These are phyloP conservation scores for Leccinum longicurvipes DNA, from an alignment of 768 basidiomycete species.

Conservation along the genomic window DNA sequence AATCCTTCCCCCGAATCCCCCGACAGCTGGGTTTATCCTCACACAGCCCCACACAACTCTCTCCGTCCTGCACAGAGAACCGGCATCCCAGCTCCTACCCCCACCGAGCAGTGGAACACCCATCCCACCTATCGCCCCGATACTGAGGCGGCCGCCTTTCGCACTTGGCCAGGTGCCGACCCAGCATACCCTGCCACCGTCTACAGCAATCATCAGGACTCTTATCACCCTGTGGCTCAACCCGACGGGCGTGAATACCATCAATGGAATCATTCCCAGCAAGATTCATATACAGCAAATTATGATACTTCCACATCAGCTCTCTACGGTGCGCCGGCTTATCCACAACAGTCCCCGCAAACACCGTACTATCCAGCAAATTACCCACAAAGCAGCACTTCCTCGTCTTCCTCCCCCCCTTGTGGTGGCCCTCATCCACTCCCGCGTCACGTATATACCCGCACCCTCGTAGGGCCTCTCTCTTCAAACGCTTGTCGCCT, in stretches of 20 bases:
- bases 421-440: constrained; percentile 39
- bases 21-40: constrained; percentile 55
- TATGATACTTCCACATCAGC: constrained; percentile 20
- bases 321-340: constrained; percentile 25
- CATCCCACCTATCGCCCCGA: constrained; percentile 29
- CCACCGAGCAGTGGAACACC: constrained; percentile 22
- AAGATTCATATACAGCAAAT: constrained; percentile 23
- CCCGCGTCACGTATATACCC: constrained; percentile 72
- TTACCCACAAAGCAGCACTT: constrained; percentile 20
- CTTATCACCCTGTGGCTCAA: constrained; percentile 31
- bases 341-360: constrained; percentile 28
- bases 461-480: constrained; percentile 87
- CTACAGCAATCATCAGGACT: constrained; percentile 25
- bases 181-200: constrained; percentile 33
- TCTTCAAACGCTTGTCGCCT: constrained; percentile 84
- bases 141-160: constrained; percentile 39
- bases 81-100: constrained; percentile 15
- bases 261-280: constrained; percentile 28
- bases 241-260: constrained; percentile 38
- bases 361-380: constrained; percentile 30
- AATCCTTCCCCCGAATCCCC: constrained; percentile 41
- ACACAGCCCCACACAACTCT: constrained; percentile 36
- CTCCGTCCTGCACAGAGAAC: constrained; percentile 38
- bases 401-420: constrained; percentile 28
- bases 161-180: constrained; percentile 46